These are phyloP conservation scores for Microascus cirrosus DNA, from an alignment of 2,329 filamentous ascomycete genomes.

Conservation along the genomic window DNA sequence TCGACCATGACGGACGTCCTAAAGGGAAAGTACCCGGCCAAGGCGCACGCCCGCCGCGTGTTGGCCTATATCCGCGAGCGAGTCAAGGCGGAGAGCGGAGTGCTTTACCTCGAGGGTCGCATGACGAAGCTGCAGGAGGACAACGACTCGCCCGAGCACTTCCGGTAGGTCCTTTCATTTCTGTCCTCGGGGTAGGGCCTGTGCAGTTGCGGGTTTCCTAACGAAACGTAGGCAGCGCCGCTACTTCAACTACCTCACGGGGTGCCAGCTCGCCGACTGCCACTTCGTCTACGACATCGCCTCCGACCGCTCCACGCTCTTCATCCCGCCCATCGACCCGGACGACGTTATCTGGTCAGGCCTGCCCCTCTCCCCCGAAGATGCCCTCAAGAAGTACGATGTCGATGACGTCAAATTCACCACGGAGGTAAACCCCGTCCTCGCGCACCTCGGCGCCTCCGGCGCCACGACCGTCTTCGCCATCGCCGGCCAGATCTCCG, in stretches of 20 bases:
- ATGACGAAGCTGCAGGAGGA: slow-evolving; percentile 77
- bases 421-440: slow-evolving; percentile 63
- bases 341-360: slow-evolving; percentile 90
- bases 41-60: slow-evolving; percentile 76
- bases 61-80: slow-evolving; percentile 63
- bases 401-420: slow-evolving; percentile 67
- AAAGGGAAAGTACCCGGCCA: slow-evolving; percentile 66
- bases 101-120: slow-evolving; percentile 83
- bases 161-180: slow-evolving; percentile 43
- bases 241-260: slow-evolving; percentile 90
- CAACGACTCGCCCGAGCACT: slow-evolving; percentile 72
- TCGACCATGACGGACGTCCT: slow-evolving; percentile 28
- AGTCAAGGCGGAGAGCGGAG: slow-evolving; percentile 50
- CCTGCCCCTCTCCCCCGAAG: slow-evolving; percentile 63
- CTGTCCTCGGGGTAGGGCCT: no score
- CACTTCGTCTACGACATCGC: slow-evolving; percentile 72
- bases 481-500: slow-evolving; percentile 67
- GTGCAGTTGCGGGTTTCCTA: no score
- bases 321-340: slow-evolving; percentile 81
- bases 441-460: slow-evolving; percentile 39
- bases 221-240: slow-evolving; percentile 58
- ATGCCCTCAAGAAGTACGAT: slow-evolving; percentile 69
- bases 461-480: slow-evolving; percentile 51
- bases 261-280: slow-evolving; percentile 69
- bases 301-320: slow-evolving; percentile 65